Evolutionary conservation across 805 yeast genomes (phyloP), one percentile per base, ranked within the genome.

Genomic region (Saccharomycopsis schoenii): DNA sequence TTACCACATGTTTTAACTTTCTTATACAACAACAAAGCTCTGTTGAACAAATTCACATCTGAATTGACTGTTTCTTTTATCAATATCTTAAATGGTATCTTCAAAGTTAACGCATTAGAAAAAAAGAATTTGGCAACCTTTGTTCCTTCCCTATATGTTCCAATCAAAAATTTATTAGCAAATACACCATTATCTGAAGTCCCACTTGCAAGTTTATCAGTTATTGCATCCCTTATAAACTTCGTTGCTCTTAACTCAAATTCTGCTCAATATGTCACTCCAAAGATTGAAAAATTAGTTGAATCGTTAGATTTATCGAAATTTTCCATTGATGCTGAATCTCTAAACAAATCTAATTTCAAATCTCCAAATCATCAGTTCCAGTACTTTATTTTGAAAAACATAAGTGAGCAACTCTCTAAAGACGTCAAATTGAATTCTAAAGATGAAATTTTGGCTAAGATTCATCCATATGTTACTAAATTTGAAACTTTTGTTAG

Each of bases 1-100:
- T 56, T 62, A 29, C 63, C 65, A 15, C 63, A 62, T 34, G 41
- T 55, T 2, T 60, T 62, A 55, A 55, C 60, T 9, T 57, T 40
- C 25, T 39, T 62, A 24, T 60, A 62, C 50, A 40, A 56, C 12
- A 43, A 62, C 19, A 58, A 60, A 15, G 24, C 12, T 14, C 11
- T 15, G 4, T 21, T 60, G 5, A 12, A 11, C 39, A 57, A 41
- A 51, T 47, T 58, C 29, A 15, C 57, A 8, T n/a, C 57, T 1
- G 41, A 21, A 19, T 55, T 51, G 9, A 34, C 55, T 17, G 59
- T 62, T 21, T 17, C 47, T 15, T 19, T 52, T 11, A 55, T 60
- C 14, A 61, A 62, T 42, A 40, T 62, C 17, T 52, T 62, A 50
- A 62, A 62, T 24, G 47, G 55, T n/a, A 56, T 62, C 4, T 21